Conservation (phyloP, 345 rosid species). For the Streptanthus diversifolius region DNA sequence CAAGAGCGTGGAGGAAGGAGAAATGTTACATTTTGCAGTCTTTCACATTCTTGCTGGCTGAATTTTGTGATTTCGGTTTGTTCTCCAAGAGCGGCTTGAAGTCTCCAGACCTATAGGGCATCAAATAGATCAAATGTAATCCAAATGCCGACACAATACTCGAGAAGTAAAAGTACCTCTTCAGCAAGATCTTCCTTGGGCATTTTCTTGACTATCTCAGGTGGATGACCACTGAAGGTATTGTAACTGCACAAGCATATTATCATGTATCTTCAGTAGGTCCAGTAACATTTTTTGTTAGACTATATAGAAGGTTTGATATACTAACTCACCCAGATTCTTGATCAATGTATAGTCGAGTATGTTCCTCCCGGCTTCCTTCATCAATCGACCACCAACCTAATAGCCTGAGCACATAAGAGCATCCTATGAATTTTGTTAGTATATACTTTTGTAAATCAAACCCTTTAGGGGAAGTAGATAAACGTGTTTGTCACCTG, state of each 20-base stretch:
- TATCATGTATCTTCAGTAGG: slow-evolving; percentile 1
- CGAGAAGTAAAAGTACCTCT: slow-evolving; percentile 52
- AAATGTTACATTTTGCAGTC: slow-evolving; percentile 75
- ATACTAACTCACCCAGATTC: slow-evolving; percentile 64
- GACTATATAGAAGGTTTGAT: neutral
- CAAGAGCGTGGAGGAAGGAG: neutral
- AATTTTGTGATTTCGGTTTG: slow-evolving; percentile 86
- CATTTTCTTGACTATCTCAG: slow-evolving; percentile 94
- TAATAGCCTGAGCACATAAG: slow-evolving; percentile 53
- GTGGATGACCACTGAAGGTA: slow-evolving; percentile 93
- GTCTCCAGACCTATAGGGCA: slow-evolving; percentile 83
- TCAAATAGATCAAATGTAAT: neutral
- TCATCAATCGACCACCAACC: slow-evolving; percentile 99
- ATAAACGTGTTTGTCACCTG: slow-evolving; percentile 48
- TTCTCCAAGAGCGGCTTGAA: slow-evolving; percentile 97
- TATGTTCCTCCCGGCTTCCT: slow-evolving; percentile 92
- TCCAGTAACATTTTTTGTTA: neutral
- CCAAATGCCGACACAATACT: neutral
- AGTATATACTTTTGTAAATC: neutral
- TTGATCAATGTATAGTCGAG: slow-evolving; percentile 63
- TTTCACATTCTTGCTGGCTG: slow-evolving; percentile 91
- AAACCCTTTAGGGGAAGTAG: neutral
- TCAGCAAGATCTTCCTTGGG: slow-evolving; percentile 94
- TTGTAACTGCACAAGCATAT: slow-evolving; percentile 59
- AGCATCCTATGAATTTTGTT: neutral